Evolutionary conservation across 78 protist species (phyloP), one percentile per base, ranked within the genome.

Genomic region (Dictyostelium capitatum): DNA sequence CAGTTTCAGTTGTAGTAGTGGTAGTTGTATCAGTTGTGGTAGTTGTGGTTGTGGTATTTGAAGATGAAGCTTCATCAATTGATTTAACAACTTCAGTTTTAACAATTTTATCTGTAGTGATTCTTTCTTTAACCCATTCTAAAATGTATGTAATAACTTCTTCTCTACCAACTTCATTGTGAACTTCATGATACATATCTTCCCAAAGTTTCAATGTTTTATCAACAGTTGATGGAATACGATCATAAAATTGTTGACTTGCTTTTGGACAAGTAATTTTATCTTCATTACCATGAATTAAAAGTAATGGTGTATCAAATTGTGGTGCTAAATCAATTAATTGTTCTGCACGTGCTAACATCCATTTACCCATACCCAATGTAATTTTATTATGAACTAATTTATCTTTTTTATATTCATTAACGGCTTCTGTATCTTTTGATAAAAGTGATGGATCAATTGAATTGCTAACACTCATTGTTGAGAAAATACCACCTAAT

Each of bases 221-320:
- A 57, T 89, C 94, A 1, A 67, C 75, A 37, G 23, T 28, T 17
- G 79, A 46, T 9, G 84, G 32, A 80, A 79, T 72, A 23, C 90
- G 77, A 56, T 80, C 90, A 72, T 57, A 89, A 69, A 81, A 89
- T 17, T n/a, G 23, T 57, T 89, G 79, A 47, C 62, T 37, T 20
- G 94, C 94, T 64, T 89, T 89, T 70, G 94, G 89, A 72, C 80
- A 77, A 79, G 94, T 89, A 51, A 89, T 80, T 81, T 80, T 89
- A 57, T 89, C 94, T 12, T 80, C 94, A 11, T 37, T 62, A 28
- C 59, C 94, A 41, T 89, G 94, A 70, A 89, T 64, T 70, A 89
- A 72, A 17, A 89, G 54, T 37, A 89, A 43, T 69, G 94, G 94
- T 10, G 89, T 17, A 4, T 56, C 69, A 23, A 72, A 80, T 79